phyloP scores from a whole-genome alignment of 176 grass and related monocot genomes.

The Elymus sibiricus region DNA sequence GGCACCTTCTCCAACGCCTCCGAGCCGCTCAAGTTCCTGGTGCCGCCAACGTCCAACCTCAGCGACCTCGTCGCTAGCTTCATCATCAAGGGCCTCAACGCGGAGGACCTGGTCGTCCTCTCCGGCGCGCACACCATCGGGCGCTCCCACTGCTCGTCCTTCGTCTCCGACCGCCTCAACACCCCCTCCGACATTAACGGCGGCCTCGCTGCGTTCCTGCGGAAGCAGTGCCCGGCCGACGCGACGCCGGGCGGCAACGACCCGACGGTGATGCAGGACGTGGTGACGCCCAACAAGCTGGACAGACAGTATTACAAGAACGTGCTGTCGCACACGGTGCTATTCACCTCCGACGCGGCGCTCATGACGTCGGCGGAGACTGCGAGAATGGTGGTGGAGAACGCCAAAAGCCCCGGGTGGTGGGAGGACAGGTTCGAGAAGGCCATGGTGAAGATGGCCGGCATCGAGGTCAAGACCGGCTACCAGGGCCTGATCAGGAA shows the following conservation, averaged over 20 bases:
- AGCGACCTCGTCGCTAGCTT: too few species aligned
- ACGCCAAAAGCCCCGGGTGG: neutral
- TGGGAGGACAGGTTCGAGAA: neutral
- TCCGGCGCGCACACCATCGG: conserved; percentile 6
- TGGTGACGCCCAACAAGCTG: neutral
- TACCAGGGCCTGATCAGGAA: neutral
- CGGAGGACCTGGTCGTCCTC: neutral
- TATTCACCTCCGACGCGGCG: conserved; percentile 8
- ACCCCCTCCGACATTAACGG: neutral
- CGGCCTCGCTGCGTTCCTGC: neutral
- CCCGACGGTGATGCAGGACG: neutral
- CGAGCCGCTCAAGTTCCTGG: too few species aligned
- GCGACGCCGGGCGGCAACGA: neutral
- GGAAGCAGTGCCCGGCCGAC: neutral
- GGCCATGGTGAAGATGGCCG: neutral
- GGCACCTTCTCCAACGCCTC: neutral
- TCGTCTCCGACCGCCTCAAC: neutral
- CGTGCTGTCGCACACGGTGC: neutral
- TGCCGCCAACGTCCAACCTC: too few species aligned
- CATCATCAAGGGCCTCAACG: too few species aligned
- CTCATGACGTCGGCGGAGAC: neutral
- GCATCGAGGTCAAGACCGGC: neutral
- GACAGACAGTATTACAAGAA: conserved; percentile 14
- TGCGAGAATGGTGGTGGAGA: neutral
- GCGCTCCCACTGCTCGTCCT: too few species aligned